Base-by-base conservation (phyloP, 495 filamentous ascomycete species). In the Neurospora intermedia region DNA sequence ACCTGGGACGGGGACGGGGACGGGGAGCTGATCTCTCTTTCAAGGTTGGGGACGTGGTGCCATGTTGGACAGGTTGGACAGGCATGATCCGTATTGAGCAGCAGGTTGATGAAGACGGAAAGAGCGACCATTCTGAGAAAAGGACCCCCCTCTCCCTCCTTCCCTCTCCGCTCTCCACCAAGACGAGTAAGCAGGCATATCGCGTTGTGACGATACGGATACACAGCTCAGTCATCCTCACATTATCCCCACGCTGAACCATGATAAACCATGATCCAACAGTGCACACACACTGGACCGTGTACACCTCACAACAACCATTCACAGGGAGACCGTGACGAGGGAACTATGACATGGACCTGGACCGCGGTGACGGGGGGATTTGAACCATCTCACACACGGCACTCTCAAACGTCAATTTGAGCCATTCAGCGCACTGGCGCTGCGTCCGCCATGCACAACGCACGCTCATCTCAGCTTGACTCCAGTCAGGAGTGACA, bases 1-100 rank as follows among this genome's bases (percentile, higher is more conserved):
- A 62, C 54, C 54, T 62, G 54, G 54, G 13, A 59, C 20, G 20
- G 20, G 48, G 48, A 59, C 48, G 48, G 7, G 20, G 48, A 59
- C 23, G 11, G 48, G 48, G 23, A 59, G 5, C 23, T 59, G 48
- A 59, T 59, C 6, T 35, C 54, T 66, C 54, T 66, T 66, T 66
- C 54, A 62, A 62, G 54, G 23, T 35, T 38, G 41, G 5, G n/a
- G 78, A 74, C 43, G 75, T 72, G 75, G 70, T 69, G 76, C 75
- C 79, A 81, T 78, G 78, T 45, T 54, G 41, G 70, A 43, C 69
- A 62, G 54, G 54, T 35, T 66, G 54, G 71, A 74, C 77, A 78
- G 75, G 80, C 80, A 81, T 81, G 75, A 71, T 79, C 69, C 43
- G 54, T 27, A 31, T 40, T 23, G 45, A 62, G 43, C 72, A 73